A percentile compares a stretch with the other conserved stretches of the same genome.
Evolutionary conservation across 306 rosid species (phyloP).

Genomic region (Comarum palustre): DNA sequence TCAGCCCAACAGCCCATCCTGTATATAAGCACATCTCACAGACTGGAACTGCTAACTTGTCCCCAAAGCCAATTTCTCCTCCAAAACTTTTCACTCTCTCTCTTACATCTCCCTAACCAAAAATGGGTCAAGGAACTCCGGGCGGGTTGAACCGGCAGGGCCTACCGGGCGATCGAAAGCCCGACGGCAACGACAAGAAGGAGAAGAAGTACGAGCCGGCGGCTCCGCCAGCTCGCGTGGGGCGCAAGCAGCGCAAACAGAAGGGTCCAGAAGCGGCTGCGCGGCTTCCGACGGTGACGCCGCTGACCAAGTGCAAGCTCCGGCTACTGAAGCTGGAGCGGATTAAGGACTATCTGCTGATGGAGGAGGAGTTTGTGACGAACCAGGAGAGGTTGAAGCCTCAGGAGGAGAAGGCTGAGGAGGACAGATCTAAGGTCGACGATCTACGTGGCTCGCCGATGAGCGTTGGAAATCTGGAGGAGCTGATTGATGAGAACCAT

Average conservation of each 20-base stretch:
- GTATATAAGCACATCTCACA: background rate
- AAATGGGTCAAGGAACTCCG: slow-evolving; percentile 95
- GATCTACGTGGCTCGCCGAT: slow-evolving; percentile 95
- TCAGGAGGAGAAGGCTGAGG: slow-evolving; percentile 96
- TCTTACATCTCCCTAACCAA: background rate
- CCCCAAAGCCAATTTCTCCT: slow-evolving; percentile 21
- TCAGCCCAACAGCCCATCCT: background rate
- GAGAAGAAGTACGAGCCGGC: slow-evolving; percentile 95
- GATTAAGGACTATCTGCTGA: slow-evolving; percentile 75
- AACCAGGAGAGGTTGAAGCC: slow-evolving; percentile 95
- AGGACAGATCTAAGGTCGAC: slow-evolving; percentile 96
- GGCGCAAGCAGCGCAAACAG: slow-evolving; percentile 87
- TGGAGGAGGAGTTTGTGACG: slow-evolving; percentile 96
- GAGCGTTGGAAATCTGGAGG: slow-evolving; percentile 95
- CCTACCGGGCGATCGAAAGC: slow-evolving; percentile 71
- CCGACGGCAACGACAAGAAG: slow-evolving; percentile 75
- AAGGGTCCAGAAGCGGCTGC: slow-evolving; percentile 95
- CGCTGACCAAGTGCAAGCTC: slow-evolving; percentile 76
- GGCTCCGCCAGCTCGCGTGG: slow-evolving; percentile 83
- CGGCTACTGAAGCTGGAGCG: slow-evolving; percentile 84
- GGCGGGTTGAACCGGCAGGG: slow-evolving; percentile 85
- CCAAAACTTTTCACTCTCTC: background rate
- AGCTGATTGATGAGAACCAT: slow-evolving; percentile 89
- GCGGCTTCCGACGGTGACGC: slow-evolving; percentile 77
- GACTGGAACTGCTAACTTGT: slow-evolving; percentile 6